These are phyloP conservation scores for Ogataea paradorogensis DNA, from an alignment of 805 yeast genomes.

Conservation along the genomic window DNA sequence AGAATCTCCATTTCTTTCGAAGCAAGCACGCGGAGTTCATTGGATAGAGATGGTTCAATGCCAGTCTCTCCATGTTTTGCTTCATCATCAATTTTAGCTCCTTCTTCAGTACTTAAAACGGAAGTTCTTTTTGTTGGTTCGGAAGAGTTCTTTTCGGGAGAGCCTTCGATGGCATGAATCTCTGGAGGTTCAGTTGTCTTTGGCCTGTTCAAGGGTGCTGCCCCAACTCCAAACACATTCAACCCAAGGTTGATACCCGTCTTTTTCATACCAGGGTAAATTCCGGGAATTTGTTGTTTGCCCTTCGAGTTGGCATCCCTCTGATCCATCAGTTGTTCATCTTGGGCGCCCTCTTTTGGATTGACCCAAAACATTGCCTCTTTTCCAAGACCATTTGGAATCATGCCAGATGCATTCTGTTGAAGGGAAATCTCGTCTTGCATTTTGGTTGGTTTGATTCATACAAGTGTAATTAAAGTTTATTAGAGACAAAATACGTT, in stretches of 20 bases:
- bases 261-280: constrained; percentile 7
- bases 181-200: no score
- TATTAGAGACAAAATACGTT: no score
- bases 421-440: no score
- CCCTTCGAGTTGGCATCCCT: neutral
- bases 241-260: constrained; percentile 33
- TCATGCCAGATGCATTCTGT: no score
- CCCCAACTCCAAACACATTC: constrained; percentile 23
- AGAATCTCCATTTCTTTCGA: constrained; percentile 65
- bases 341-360: neutral
- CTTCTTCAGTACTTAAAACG: neutral
- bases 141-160: no score
- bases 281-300: neutral
- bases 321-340: neutral
- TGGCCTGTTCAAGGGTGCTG: no score
- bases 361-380: no score
- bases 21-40: constrained; percentile 58
- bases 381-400: no score
- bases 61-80: neutral
- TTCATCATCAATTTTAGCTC: neutral
- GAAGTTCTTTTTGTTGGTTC: no score
- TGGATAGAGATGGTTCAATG: constrained; percentile 36
- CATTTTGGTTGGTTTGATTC: no score
- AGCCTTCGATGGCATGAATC: no score
- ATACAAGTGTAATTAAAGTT: no score